Evolutionary conservation across 2,329 filamentous ascomycete genomes (phyloP).

Genomic region (Pseudonectria foliicola): DNA sequence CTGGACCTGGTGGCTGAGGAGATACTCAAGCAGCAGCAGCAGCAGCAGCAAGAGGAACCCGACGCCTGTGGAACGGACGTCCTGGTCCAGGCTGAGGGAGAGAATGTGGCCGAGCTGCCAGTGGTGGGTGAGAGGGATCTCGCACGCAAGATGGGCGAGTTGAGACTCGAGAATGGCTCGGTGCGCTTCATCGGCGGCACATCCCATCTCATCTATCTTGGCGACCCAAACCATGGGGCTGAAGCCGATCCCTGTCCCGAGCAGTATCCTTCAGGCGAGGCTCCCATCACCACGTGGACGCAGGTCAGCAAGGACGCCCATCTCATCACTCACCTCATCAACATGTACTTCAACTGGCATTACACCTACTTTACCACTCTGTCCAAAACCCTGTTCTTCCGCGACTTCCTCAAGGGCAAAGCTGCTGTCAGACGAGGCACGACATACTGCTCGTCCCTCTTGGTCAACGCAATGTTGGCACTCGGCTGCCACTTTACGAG

Average conservation of each 20-base stretch:
- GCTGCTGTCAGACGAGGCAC: conserved; percentile 49
- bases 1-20: conserved; percentile 50
- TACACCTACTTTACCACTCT: conserved; percentile 93
- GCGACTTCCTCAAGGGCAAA: conserved; percentile 71
- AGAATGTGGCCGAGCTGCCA: conserved; percentile 34
- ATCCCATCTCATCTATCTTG: conserved; percentile 82
- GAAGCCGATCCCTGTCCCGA: conserved; percentile 36
- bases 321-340: conserved; percentile 78
- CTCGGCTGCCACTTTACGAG: conserved; percentile 91
- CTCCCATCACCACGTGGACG: conserved; percentile 81
- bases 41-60: conserved; percentile 22
- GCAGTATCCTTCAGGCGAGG: conserved; percentile 46
- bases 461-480: conserved; percentile 91
- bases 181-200: conserved; percentile 91
- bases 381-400: conserved; percentile 78
- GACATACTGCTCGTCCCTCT: conserved; percentile 76
- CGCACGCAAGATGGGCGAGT: conserved; percentile 86
- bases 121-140: conserved; percentile 67
- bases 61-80: conserved; percentile 35
- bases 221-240: conserved; percentile 35
- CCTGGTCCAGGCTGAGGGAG: conserved; percentile 32
- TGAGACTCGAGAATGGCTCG: conserved; percentile 79
- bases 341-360: conserved; percentile 98
- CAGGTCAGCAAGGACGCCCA: conserved; percentile 72
- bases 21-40: conserved; percentile 38